Evolutionary conservation across 2,329 filamentous ascomycete genomes (phyloP), one percentile per base, ranked within the genome.

Genomic region (Knufia fluminis): DNA sequence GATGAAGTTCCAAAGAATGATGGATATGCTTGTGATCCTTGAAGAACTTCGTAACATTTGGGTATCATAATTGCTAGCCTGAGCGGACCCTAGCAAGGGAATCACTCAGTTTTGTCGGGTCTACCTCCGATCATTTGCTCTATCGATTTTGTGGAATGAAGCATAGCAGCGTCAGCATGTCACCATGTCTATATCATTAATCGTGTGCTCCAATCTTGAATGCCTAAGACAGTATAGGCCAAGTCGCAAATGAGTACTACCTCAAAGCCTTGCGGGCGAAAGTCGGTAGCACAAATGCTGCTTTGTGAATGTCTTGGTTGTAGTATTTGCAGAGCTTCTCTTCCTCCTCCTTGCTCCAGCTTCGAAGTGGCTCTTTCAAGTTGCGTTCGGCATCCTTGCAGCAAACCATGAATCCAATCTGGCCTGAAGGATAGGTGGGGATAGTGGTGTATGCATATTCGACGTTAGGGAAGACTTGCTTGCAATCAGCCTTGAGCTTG

Each of bases 361-460:
- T 76, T 65, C 92, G 85, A 55, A 96, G 66, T 48, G 92, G 92
- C 71, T 83, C 86, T 70, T 79, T 87, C 66, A 97, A 79, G 71
- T 98, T 79, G 68, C 83, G 80, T 66, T 72, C 81, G 67, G 82
- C 75, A 67, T 97, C 91, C 82, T 98, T 97, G 83, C 79, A 86
- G 83, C 92, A 97, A 66, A 98, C 87, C 90, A 98, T 96, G 83
- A 98, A 98, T 67, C 92, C 92, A 65, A 98, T 98, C 77, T 98
- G 92, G 67, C 92, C 92, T 50, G 88, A 94, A 59, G 92, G 92
- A 78, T 98, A 98, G 66, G 92, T 98, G 52, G 92, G 92, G 71
- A 98, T 98, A 63, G 91, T 97, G 65, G 71, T 97, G 80, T 96
- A 98, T 62, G 86, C 92, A 75, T 97, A 98, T 75, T 98, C 92